Evolutionary conservation across 805 yeast species (phyloP).

Genomic region (Ascoidea asiatica): DNA sequence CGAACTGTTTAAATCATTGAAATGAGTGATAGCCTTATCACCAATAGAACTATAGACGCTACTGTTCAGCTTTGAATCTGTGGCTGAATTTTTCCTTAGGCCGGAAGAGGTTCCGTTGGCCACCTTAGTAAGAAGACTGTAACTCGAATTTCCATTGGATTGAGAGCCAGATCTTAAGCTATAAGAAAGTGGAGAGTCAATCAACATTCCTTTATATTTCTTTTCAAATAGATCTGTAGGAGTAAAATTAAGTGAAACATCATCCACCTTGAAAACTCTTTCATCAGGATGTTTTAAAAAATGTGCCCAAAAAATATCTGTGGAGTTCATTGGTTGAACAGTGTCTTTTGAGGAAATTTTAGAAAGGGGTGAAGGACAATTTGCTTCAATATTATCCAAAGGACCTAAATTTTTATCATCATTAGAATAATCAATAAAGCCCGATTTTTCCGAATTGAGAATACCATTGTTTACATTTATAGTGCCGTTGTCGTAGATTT

Average conservation of each 20-base stretch:
- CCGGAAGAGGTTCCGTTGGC: constrained; percentile 14
- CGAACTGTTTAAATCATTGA: background rate
- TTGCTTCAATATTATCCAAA: too few relatives aligned
- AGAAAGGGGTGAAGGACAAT: background rate
- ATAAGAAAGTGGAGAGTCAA: constrained; percentile 35
- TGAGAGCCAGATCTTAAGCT: too few relatives aligned
- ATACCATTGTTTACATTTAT: too few relatives aligned
- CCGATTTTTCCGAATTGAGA: too few relatives aligned
- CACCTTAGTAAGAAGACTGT: constrained; percentile 12
- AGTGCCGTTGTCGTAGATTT: too few relatives aligned
- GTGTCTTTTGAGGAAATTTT: background rate
- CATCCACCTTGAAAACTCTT: constrained; percentile 34
- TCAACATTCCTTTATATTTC: constrained; percentile 34
- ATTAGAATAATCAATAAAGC: too few relatives aligned
- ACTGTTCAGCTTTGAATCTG: background rate
- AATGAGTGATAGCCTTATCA: background rate
- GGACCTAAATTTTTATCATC: too few relatives aligned
- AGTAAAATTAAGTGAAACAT: constrained; percentile 26
- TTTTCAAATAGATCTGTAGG: constrained; percentile 33
- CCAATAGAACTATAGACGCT: too few relatives aligned
- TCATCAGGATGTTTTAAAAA: constrained; percentile 35
- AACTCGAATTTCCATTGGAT: constrained; percentile 12
- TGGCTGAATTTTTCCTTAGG: constrained; percentile 7
- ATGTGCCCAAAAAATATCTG: constrained; percentile 37
- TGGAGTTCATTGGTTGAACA: background rate